Percentiles rank a stretch among this genome's conserved stretches.
Conservation (phyloP, 768 basidiomycete genomes). For the Suillus lakei region DNA sequence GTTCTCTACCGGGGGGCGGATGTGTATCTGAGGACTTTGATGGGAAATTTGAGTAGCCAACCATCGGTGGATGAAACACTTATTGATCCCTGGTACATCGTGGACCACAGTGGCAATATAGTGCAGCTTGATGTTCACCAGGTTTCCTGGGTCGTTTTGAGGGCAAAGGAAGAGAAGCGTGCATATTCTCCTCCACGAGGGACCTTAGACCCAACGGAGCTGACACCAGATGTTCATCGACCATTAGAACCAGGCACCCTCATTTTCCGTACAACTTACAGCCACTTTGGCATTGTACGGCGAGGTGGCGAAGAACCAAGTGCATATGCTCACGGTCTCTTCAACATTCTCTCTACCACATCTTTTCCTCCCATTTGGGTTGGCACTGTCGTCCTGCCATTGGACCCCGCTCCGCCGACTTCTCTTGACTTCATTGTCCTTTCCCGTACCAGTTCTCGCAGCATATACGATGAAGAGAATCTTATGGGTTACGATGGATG, state of each 20-base stretch:
- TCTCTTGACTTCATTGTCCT: slow-evolving; percentile 26
- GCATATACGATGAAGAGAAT: slow-evolving; percentile 15
- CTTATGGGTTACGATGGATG: slow-evolving; percentile 15
- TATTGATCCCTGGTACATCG: slow-evolving; percentile 1
- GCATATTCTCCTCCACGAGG: neutral
- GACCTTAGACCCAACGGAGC: neutral
- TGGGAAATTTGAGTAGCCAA: neutral
- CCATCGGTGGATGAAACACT: slow-evolving; percentile 21
- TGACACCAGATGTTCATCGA: neutral
- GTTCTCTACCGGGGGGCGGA: neutral
- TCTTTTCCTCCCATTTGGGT: neutral
- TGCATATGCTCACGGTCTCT: neutral
- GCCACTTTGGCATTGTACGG: neutral
- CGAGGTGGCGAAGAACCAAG: neutral
- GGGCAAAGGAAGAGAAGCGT: neutral
- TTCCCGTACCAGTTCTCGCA: slow-evolving; percentile 10
- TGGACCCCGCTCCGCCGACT: neutral
- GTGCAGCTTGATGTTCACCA: slow-evolving; percentile 18
- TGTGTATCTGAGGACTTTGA: neutral
- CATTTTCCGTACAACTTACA: neutral
- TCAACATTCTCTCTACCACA: neutral
- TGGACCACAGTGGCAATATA: neutral
- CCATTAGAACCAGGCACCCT: neutral
- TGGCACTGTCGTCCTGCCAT: neutral
- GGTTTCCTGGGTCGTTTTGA: neutral